These are phyloP conservation scores for Leavenworthia alabamica DNA, from an alignment of 345 rosid species.

Conservation along the genomic window DNA sequence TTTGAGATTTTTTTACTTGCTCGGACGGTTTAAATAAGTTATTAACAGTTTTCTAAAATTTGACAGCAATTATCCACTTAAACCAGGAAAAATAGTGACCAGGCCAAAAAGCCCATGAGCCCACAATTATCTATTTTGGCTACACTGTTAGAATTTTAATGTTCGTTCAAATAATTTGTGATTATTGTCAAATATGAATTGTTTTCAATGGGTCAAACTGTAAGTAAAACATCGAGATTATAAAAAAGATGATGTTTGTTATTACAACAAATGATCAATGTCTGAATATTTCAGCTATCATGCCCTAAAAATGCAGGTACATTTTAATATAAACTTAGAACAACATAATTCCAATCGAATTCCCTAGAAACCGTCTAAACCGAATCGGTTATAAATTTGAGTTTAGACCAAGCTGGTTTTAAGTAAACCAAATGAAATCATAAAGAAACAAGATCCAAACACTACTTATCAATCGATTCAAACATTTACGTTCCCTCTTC, in stretches of 20 bases:
- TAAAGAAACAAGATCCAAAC: background rate
- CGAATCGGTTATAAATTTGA: background rate
- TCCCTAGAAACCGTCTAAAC: slow-evolving; percentile 13
- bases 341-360: slow-evolving; percentile 5
- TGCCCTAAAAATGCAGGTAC: slow-evolving; percentile 1
- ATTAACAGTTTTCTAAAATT: background rate
- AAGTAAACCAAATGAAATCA: slow-evolving; percentile 3
- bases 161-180: too few species aligned
- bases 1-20: too few species aligned
- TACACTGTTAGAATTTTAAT: too few species aligned
- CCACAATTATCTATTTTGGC: background rate
- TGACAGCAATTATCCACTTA: too few species aligned
- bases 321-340: background rate
- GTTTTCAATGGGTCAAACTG: background rate
- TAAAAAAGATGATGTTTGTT: background rate
- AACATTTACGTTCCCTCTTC: slow-evolving; percentile 54
- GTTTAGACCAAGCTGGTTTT: background rate
- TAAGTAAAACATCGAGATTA: background rate
- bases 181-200: background rate
- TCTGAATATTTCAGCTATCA: background rate
- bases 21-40: background rate
- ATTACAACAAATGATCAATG: slow-evolving; percentile 4
- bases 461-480: slow-evolving; percentile 27
- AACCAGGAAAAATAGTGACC: background rate
- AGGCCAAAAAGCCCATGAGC: background rate